phyloP scores from a whole-genome alignment of 345 rosid species.

The Psidium friedrichsthalianum region DNA sequence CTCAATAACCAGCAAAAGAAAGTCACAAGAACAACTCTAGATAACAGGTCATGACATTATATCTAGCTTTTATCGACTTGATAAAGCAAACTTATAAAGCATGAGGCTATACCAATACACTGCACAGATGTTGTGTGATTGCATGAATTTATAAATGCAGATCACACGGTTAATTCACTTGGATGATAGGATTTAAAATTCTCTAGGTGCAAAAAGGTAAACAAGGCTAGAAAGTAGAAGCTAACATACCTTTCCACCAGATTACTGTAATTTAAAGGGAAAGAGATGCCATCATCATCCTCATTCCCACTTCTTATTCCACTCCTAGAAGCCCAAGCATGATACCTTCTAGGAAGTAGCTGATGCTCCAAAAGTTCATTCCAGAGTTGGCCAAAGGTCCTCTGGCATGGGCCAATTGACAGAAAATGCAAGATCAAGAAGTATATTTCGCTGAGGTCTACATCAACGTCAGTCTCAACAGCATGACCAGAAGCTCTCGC shows the following conservation, averaged over 20 bases:
- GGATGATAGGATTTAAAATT: not conserved
- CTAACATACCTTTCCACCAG: conserved; percentile 61
- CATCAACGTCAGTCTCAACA: conserved; percentile 28
- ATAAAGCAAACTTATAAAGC: not conserved
- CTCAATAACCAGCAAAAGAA: not conserved
- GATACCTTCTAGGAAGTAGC: conserved; percentile 93
- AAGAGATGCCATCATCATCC: conserved; percentile 64
- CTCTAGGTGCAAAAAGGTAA: not conserved
- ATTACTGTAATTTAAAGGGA: conserved; percentile 56
- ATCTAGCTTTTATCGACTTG: not conserved
- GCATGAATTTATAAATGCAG: not conserved
- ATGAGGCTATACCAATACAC: not conserved
- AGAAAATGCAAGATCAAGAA: conserved; percentile 86
- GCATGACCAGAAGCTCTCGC: conserved; percentile 22
- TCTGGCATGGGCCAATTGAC: conserved; percentile 74
- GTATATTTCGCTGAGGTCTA: conserved; percentile 82
- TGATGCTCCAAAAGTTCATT: conserved; percentile 71
- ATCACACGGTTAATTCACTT: not conserved
- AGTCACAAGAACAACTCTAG: not conserved
- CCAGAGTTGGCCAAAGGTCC: conserved; percentile 45
- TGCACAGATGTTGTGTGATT: not conserved
- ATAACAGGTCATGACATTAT: not conserved
- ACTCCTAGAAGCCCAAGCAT: conserved; percentile 83
- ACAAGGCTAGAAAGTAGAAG: not conserved
- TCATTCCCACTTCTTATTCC: conserved; percentile 32